Conservation (phyloP, 2,329 filamentous ascomycete species). For the Cladosporium sphaerospermum region DNA sequence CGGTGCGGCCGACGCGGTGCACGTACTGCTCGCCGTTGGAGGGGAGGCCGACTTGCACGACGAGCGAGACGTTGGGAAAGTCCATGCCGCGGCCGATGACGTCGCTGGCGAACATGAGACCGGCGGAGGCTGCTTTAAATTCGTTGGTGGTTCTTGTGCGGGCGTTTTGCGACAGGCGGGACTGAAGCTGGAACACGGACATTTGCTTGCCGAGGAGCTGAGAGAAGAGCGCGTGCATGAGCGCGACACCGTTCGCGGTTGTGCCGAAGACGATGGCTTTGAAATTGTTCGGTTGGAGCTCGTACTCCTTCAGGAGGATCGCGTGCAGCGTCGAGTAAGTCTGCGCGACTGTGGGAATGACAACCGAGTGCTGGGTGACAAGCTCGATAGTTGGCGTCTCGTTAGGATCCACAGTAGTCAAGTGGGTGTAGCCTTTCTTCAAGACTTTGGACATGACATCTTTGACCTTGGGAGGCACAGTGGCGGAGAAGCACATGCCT, state of each 20-base stretch:
- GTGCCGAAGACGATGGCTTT: conserved; percentile 44
- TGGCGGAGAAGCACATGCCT: conserved; percentile 46
- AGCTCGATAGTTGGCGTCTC: conserved; percentile 42
- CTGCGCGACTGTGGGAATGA: conserved; percentile 33
- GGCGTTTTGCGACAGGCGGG: conserved; percentile 37
- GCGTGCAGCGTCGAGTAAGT: conserved; percentile 42
- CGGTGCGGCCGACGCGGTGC: conserved; percentile 89
- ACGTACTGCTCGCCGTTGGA: conserved; percentile 61
- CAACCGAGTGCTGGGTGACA: conserved; percentile 44
- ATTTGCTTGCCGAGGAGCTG: conserved; percentile 32
- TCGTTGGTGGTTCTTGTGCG: conserved; percentile 39
- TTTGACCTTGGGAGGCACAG: conserved; percentile 39
- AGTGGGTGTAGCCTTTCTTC: conserved; percentile 35
- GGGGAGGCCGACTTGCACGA: conserved; percentile 64
- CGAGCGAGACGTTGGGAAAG: conserved; percentile 92
- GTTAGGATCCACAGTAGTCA: conserved; percentile 41
- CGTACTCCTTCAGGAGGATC: conserved; percentile 40
- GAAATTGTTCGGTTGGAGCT: conserved; percentile 34
- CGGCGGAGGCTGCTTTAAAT: conserved; percentile 40
- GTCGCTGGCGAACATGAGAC: conserved; percentile 53
- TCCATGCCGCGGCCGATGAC: conserved; percentile 94
- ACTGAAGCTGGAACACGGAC: conserved; percentile 38
- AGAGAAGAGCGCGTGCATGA: conserved; percentile 35
- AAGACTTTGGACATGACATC: conserved; percentile 41
- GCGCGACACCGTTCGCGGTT: conserved; percentile 40